Evolutionary conservation across 2,329 filamentous ascomycete species (phyloP), one percentile per base, ranked within the genome.

Genomic region (Beauveria medogensis): DNA sequence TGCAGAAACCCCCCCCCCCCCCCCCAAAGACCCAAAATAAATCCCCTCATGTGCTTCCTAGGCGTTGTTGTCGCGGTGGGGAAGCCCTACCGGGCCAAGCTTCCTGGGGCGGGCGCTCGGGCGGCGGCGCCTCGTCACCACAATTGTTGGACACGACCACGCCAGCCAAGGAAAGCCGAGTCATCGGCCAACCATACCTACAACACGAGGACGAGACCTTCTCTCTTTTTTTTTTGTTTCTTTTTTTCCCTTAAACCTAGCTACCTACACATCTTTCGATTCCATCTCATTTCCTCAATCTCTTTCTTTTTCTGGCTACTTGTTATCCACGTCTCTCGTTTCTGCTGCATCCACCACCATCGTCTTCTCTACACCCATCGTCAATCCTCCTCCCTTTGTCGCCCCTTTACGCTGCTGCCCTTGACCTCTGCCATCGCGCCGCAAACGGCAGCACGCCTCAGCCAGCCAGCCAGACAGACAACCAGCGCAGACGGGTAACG

Each of bases 161-260:
- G 18, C 44, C 44, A 40, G 44, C 24, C 34, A 22, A 18, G 24
- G 28, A 37, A 18, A n/a, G 28, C 18, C 56, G 56, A 59, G 56
- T 59, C 56, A 59, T 59, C 56, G 56, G 56, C 56, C 47, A 44
- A 52, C 56, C 56, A 59, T 18, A 24, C 24, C 24, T 24, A 44
- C 46, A 48, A n/a, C 37, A 59, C 37, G 56, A 59, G 47, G 52
- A 59, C 56, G 46, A 50, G 47, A 34, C 24, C 26, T 44, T 37
- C 3, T 51, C 20, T 37, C 5, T 3, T 3, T 16, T 37, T 16
- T 37, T 3, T 37, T 37, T 24, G 24, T 24, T 37, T 16, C 10
- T 34, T 37, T 37, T 34, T 28, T 20, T 52, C 10, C 50, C 24
- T 40, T 26, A 58, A 43, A 51, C 22, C 47, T 44, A 37, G 47